phyloP scores from a whole-genome alignment of 306 rosid species.

The Senna tora region DNA sequence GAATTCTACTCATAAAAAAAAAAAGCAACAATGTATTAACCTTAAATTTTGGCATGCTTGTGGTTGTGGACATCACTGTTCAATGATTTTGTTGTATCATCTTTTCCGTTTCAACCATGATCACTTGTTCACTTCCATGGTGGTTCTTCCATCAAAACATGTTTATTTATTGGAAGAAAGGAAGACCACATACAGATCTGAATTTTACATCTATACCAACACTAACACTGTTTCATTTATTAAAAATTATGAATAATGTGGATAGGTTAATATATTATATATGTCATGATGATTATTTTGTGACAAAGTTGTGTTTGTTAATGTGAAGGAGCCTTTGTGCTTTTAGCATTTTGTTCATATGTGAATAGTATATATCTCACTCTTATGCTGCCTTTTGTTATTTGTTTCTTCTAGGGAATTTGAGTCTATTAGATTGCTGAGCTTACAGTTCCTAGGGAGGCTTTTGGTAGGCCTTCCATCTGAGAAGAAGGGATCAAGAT shows the following conservation, averaged over 20 bases:
- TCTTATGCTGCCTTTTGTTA: slow-evolving; percentile 30
- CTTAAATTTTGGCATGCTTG: not conserved
- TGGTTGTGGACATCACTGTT: slow-evolving; percentile 8
- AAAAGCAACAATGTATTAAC: slow-evolving; percentile 13
- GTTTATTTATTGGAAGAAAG: not conserved
- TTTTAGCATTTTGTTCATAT: not conserved
- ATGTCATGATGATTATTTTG: not conserved
- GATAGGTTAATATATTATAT: not conserved
- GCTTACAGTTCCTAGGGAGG: slow-evolving; percentile 93
- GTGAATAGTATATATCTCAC: slow-evolving; percentile 10
- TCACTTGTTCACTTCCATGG: not conserved
- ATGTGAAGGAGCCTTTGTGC: not conserved
- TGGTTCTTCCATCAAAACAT: slow-evolving; percentile 10
- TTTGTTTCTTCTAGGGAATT: slow-evolving; percentile 59
- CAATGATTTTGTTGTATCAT: slow-evolving; percentile 3
- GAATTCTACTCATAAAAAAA: slow-evolving; percentile 13
- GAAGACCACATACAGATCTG: not conserved
- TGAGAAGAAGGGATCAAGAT: slow-evolving; percentile 91
- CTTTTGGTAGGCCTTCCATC: slow-evolving; percentile 89
- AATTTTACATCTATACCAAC: not conserved
- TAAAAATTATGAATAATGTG: not conserved
- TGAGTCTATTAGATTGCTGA: slow-evolving; percentile 90
- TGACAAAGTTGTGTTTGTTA: slow-evolving; percentile 7
- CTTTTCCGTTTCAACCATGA: not conserved
- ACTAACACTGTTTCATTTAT: not conserved